These are phyloP conservation scores for Xylaria digitata DNA, from an alignment of 2,329 filamentous ascomycete species.

Conservation along the genomic window DNA sequence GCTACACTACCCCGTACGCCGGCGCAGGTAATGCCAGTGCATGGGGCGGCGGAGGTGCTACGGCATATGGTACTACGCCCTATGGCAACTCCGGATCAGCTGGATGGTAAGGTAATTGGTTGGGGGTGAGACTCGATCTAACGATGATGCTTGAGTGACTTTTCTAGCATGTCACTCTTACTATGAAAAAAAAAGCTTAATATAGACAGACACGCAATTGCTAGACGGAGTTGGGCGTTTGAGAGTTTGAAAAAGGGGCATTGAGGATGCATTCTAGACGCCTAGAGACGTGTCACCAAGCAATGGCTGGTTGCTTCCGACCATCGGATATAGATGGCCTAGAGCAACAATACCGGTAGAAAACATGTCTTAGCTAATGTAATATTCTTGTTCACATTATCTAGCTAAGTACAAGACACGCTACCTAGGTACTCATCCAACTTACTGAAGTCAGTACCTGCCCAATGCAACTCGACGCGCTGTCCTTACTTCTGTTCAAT, in stretches of 20 bases:
- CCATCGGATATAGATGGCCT: neutral
- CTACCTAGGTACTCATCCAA: neutral
- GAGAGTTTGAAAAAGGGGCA: conserved; percentile 27
- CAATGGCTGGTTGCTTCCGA: conserved; percentile 4
- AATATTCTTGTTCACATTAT: conserved; percentile 13
- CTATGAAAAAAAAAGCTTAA: conserved; percentile 29
- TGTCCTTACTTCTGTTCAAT: too few relatives aligned
- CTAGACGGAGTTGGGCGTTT: conserved; percentile 41
- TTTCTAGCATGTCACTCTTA: conserved; percentile 32
- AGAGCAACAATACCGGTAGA: neutral
- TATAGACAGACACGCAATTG: conserved; percentile 8
- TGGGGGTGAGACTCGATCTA: conserved; percentile 6
- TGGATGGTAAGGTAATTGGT: conserved; percentile 57
- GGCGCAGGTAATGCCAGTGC: conserved; percentile 67
- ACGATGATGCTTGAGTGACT: conserved; percentile 36
- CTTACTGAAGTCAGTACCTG: conserved; percentile 12
- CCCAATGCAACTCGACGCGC: conserved; percentile 13
- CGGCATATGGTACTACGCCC: conserved; percentile 57
- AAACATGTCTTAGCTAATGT: conserved; percentile 1
- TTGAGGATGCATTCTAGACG: conserved; percentile 23
- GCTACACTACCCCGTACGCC: conserved; percentile 76
- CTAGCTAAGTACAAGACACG: conserved; percentile 8
- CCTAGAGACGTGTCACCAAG: neutral
- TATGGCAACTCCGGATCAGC: conserved; percentile 64
- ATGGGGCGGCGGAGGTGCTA: conserved; percentile 69